These are phyloP conservation scores for Trichoderma koningiopsis DNA, from an alignment of 2,329 filamentous ascomycete species.

Conservation along the genomic window DNA sequence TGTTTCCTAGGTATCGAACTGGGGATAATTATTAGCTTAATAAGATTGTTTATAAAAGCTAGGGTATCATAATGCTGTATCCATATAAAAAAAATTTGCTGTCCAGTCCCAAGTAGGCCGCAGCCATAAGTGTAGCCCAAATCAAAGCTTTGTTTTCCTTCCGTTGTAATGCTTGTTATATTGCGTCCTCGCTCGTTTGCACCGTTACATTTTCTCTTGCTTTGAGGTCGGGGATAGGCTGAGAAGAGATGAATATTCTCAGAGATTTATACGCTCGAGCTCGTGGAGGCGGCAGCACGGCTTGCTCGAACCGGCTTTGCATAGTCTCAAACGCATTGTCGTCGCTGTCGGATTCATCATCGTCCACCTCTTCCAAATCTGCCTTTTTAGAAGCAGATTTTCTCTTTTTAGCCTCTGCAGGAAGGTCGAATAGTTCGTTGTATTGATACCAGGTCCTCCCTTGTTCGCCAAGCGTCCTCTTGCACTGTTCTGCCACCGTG, in stretches of 20 bases:
- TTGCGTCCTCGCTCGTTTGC: slow-evolving; percentile 47
- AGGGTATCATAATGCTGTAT: slow-evolving; percentile 25
- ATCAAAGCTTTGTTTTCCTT: neutral
- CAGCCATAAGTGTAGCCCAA: neutral
- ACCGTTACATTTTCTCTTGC: slow-evolving; percentile 49
- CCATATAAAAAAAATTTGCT: neutral
- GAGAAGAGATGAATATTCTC: slow-evolving; percentile 60
- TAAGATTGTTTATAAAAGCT: slow-evolving; percentile 17
- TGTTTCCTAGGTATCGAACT: slow-evolving; percentile 1
- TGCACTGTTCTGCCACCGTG: slow-evolving; percentile 67
- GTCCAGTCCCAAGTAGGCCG: neutral
- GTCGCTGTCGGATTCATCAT: slow-evolving; percentile 34
- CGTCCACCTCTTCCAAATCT: slow-evolving; percentile 43
- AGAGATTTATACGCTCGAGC: slow-evolving; percentile 55
- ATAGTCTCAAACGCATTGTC: slow-evolving; percentile 59
- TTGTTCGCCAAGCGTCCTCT: slow-evolving; percentile 54
- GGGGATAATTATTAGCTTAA: neutral
- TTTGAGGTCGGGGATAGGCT: slow-evolving; percentile 58
- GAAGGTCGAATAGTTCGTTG: slow-evolving; percentile 57
- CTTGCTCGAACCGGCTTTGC: slow-evolving; percentile 58
- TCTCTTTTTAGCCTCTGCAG: slow-evolving; percentile 33
- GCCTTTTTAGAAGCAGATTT: slow-evolving; percentile 45
- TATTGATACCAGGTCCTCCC: slow-evolving; percentile 58
- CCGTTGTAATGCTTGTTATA: neutral
- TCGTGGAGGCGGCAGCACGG: slow-evolving; percentile 50